Evolutionary conservation across 768 basidiomycete species (phyloP).

Genomic region (Boletus subcaerulescens): DNA sequence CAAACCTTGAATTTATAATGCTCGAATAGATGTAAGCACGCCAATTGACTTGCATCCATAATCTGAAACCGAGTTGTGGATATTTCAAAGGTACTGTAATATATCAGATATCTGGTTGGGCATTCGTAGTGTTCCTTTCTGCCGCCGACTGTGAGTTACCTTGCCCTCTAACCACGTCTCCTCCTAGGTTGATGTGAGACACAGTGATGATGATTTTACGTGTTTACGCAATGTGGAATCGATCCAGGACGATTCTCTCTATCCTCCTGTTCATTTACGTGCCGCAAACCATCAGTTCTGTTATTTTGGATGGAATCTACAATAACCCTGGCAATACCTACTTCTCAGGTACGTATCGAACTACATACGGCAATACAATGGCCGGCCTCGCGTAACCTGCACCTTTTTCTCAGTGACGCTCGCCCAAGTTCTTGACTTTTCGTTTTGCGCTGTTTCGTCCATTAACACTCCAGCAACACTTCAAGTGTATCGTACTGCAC

Average conservation of each 20-base stretch:
- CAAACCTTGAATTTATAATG: too few relatives aligned
- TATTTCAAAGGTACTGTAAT: background rate
- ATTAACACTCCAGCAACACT: background rate
- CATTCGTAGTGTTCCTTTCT: background rate
- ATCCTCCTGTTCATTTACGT: background rate
- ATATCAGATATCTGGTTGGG: background rate
- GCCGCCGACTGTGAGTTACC: background rate
- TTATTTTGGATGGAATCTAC: background rate
- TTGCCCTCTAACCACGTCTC: background rate
- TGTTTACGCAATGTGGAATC: background rate
- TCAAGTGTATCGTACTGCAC: too few relatives aligned
- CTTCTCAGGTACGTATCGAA: background rate
- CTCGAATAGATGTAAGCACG: background rate
- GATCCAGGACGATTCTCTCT: background rate
- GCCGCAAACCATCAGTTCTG: too few relatives aligned
- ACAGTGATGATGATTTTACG: background rate
- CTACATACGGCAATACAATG: too few relatives aligned
- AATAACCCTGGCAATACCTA: background rate
- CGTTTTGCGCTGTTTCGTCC: background rate
- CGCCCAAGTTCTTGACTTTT: background rate
- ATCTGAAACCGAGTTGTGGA: too few relatives aligned
- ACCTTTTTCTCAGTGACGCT: background rate
- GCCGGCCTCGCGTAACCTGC: too few relatives aligned
- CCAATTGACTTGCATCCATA: too few relatives aligned
- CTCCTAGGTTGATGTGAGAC: background rate